These are phyloP conservation scores for Drechslerella coelobrocha DNA, from an alignment of 2,329 filamentous ascomycete species.

Conservation along the genomic window DNA sequence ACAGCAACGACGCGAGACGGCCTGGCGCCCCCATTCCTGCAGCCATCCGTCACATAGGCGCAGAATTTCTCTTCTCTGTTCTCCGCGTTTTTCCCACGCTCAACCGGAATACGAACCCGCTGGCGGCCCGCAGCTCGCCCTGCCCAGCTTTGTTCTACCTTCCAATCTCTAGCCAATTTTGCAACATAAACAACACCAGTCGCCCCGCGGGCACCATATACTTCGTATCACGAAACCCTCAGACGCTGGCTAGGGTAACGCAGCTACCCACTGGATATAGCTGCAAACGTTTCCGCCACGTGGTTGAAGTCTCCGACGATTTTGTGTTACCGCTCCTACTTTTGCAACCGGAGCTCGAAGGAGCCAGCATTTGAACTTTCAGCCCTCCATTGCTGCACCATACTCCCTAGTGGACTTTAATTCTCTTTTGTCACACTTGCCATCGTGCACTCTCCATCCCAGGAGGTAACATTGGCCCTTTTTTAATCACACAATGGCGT, in stretches of 20 bases:
- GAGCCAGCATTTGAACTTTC: not conserved
- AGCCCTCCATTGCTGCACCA: not conserved
- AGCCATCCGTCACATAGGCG: not conserved
- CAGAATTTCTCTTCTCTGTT: conserved; percentile 7
- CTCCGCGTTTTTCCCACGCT: not conserved
- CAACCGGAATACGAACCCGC: conserved; percentile 8
- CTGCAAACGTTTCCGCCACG: conserved; percentile 49
- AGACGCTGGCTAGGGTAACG: not conserved
- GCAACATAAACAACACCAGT: conserved; percentile 50
- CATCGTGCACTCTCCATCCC: conserved; percentile 21
- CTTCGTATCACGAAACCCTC: conserved; percentile 14
- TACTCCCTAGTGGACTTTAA: conserved; percentile 19
- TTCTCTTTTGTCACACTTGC: conserved; percentile 10
- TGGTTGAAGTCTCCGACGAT: conserved; percentile 20
- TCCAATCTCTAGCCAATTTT: conserved; percentile 29
- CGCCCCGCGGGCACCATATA: conserved; percentile 12
- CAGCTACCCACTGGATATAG: conserved; percentile 22
- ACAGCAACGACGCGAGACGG: not conserved
- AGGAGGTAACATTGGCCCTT: conserved; percentile 10
- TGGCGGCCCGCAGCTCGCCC: conserved; percentile 13
- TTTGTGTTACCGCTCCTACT: not conserved
- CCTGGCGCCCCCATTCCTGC: not conserved
- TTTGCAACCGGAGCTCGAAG: not conserved
- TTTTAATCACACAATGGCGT: conserved; percentile 34
- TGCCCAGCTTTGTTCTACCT: conserved; percentile 40